Evolutionary conservation across 2,329 filamentous ascomycete species (phyloP).

Genomic region (Calonectria honghensis): DNA sequence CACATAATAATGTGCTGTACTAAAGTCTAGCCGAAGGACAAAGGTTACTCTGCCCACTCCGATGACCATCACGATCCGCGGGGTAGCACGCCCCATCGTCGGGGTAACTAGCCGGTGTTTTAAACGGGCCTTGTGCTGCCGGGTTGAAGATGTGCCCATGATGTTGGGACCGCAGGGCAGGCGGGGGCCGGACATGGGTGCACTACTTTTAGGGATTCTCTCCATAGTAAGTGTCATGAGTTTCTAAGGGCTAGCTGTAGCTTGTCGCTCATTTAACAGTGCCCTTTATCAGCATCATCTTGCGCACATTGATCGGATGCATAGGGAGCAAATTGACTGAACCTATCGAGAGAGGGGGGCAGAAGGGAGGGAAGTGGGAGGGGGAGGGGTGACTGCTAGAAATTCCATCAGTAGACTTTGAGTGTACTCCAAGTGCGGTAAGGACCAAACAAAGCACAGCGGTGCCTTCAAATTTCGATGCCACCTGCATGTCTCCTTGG

Average conservation of each 20-base stretch:
- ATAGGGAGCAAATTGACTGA: not conserved
- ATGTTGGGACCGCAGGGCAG: not conserved
- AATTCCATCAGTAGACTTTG: not conserved
- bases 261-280: not conserved
- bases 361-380: too few species aligned
- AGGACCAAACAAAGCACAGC: not conserved
- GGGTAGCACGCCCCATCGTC: not conserved
- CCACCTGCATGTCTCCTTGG: not conserved
- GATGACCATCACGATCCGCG: not conserved
- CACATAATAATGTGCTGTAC: too few species aligned
- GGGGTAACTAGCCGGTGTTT: not conserved
- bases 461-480: not conserved
- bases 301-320: not conserved
- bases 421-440: too few species aligned
- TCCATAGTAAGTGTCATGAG: not conserved
- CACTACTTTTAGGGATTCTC: not conserved
- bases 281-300: not conserved
- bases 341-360: not conserved
- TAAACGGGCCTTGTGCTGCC: conserved; percentile 3
- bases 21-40: not conserved
- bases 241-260: not conserved
- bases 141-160: not conserved
- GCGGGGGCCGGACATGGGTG: not conserved
- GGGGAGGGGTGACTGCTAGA: too few species aligned
- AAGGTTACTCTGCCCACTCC: not conserved